Percentiles rank a stretch among this genome's conserved stretches.
Conservation (phyloP, 371 early-diverging fungal genomes). For the Antonospora locustae region DNA sequence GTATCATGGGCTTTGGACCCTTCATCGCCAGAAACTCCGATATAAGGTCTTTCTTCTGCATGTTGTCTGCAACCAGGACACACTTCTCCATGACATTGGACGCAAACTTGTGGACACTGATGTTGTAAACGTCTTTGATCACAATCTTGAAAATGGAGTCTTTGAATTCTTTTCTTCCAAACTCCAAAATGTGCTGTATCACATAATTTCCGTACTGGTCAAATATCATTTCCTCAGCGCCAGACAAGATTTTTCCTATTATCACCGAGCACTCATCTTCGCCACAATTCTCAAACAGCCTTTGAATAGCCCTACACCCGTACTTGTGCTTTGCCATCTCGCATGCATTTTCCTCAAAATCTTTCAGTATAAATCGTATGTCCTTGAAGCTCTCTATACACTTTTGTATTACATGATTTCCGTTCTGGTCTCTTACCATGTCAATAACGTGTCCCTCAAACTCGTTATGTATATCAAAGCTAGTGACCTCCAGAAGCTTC, state of each 20-base stretch:
- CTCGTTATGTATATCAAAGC: slow-evolving; percentile 68
- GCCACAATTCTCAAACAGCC: slow-evolving; percentile 86
- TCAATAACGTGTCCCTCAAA: slow-evolving; percentile 78
- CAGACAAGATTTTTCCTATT: slow-evolving; percentile 56
- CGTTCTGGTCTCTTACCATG: slow-evolving; percentile 97
- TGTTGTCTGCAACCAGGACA: slow-evolving; percentile 63
- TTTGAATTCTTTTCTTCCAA: slow-evolving; percentile 69
- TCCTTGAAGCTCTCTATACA: slow-evolving; percentile 68
- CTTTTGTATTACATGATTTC: slow-evolving; percentile 99
- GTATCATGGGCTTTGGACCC: slow-evolving; percentile 61
- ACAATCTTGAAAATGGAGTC: slow-evolving; percentile 69
- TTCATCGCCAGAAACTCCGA: slow-evolving; percentile 61
- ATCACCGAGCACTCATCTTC: slow-evolving; percentile 23
- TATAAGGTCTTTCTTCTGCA: slow-evolving; percentile 64
- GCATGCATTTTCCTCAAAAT: slow-evolving; percentile 84
- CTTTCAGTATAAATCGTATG: slow-evolving; percentile 79
- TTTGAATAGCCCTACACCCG: slow-evolving; percentile 96
- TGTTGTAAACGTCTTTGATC: slow-evolving; percentile 40
- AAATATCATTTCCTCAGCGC: slow-evolving; percentile 72
- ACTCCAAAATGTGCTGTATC: slow-evolving; percentile 91
- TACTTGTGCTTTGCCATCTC: slow-evolving; percentile 90
- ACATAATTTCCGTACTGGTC: slow-evolving; percentile 99
- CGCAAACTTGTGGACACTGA: slow-evolving; percentile 84
- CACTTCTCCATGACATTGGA: slow-evolving; percentile 91
- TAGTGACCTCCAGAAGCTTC: slow-evolving; percentile 83